Base-by-base conservation (phyloP, 371 early-diverging fungal genomes). In the Parasitella parasitica region DNA sequence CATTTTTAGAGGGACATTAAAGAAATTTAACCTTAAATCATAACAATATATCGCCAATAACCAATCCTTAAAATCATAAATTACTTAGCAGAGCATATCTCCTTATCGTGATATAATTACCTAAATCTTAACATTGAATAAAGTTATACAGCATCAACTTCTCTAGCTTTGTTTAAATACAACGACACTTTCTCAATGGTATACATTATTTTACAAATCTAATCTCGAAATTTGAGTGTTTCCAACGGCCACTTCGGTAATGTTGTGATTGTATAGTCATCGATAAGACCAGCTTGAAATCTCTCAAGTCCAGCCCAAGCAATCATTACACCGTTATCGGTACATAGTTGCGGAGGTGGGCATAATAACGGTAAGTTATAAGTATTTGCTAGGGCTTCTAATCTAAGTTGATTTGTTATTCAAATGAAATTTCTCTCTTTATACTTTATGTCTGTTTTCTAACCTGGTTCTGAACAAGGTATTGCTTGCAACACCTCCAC, bases 321-420 rank as follows among this genome's bases (percentile, higher is more conserved):
- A 68, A 94, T 88, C 94, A 94, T 94, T 22, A 89, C 92, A n/a
- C 91, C 93, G 65, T 94, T 94, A 72, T 94, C 94, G 0, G 94
- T 89, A 70, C 94, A 94, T 36, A 91, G 70, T 20, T 84, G 75
- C 3, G 90, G 89, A 15, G 91, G 91, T 28, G 94, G 94, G 41
- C 88, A 89, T 35, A 87, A 80, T 15, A 91, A 74, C 41, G 76
- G 83, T 9, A 91, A 49, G 22, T 73, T 63, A 49, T 83, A 74
- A 20, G 59, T 30, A 13, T 63, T 58, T 24, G 85, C 86, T 20
- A 85, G 60, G 28, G 56, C 54, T 54, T 73, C 72, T 28, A 87
- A 62, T 43, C 78, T 76, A 53, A 15, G 20, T 15, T 1, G 8
- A 24, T 41, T 18, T 49, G 54, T 46, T 32, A 35, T 28, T 18